Percentiles rank a stretch among this genome's conserved stretches.
These are phyloP conservation scores for Trichoderma koningii DNA, from an alignment of 2,329 filamentous ascomycete genomes.

Conservation along the genomic window DNA sequence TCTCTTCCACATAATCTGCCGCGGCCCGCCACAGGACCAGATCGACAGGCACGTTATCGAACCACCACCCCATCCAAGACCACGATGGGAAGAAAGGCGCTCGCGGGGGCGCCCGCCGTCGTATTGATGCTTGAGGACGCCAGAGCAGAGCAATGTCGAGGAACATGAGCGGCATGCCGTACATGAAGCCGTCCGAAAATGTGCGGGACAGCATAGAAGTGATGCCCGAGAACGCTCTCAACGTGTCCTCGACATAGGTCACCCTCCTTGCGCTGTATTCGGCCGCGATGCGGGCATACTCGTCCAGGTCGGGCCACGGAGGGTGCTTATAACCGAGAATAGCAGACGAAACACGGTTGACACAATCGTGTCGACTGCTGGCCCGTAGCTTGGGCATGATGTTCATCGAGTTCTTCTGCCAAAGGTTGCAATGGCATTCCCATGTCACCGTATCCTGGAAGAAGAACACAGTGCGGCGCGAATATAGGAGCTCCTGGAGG, in stretches of 20 bases:
- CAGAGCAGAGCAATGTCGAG: constrained; percentile 49
- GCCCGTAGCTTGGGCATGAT: constrained; percentile 40
- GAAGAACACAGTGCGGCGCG: constrained; percentile 47
- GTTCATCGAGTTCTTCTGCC: constrained; percentile 41
- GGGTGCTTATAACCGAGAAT: constrained; percentile 45
- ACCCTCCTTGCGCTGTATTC: constrained; percentile 47
- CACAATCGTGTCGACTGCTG: constrained; percentile 39
- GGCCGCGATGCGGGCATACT: constrained; percentile 48
- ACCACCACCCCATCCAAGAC: constrained; percentile 54
- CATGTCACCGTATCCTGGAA: constrained; percentile 48
- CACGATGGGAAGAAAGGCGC: constrained; percentile 48
- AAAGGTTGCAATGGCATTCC: constrained; percentile 50
- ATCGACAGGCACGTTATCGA: constrained; percentile 48
- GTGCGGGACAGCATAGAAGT: constrained; percentile 46
- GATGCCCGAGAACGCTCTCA: constrained; percentile 47
- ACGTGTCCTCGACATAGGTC: constrained; percentile 46
- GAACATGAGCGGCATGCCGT: constrained; percentile 51
- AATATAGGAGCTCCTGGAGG: constrained; percentile 47
- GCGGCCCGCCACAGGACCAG: constrained; percentile 47
- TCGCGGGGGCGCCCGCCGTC: constrained; percentile 42
- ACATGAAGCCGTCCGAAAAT: constrained; percentile 48
- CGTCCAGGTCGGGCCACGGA: constrained; percentile 50
- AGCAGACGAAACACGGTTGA: constrained; percentile 38
- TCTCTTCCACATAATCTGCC: constrained; percentile 48
- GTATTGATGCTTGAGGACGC: constrained; percentile 48